Percentiles rank a stretch among this genome's conserved stretches.
These are phyloP conservation scores for Hemerocallis citrina DNA, from an alignment of 106 monocot species.

Conservation along the genomic window DNA sequence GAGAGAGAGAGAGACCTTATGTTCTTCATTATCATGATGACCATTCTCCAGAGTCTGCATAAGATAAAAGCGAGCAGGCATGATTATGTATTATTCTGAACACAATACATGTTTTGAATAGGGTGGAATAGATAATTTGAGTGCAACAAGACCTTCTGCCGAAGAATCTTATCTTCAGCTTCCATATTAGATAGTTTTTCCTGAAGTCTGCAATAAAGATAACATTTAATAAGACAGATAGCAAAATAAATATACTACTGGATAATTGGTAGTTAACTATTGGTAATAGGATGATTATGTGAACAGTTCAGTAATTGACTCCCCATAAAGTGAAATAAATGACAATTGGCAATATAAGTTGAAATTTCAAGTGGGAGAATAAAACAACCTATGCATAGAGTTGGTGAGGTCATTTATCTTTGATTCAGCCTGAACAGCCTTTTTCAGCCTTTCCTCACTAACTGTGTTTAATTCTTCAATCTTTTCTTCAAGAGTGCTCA, in stretches of 20 bases:
- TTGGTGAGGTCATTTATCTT: slow-evolving; percentile 42
- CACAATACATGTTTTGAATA: slow-evolving; percentile 46
- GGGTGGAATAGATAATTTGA: slow-evolving; percentile 40
- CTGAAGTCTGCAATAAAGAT: slow-evolving; percentile 39
- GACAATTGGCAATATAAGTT: neutral
- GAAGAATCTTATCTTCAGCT: slow-evolving; percentile 70
- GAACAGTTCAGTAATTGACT: neutral
- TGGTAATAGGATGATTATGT: neutral
- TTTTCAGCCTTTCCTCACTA: slow-evolving; percentile 65
- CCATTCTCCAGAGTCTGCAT: slow-evolving; percentile 56
- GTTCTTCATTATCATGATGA: slow-evolving; percentile 27
- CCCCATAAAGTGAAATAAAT: neutral
- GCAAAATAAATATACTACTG: neutral
- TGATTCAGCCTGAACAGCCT: slow-evolving; percentile 56
- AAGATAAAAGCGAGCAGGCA: neutral
- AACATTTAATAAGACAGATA: neutral
- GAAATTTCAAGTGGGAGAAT: slow-evolving; percentile 4
- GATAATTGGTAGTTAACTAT: neutral
- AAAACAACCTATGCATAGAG: slow-evolving; percentile 54
- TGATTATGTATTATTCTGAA: neutral
- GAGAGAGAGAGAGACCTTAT: slow-evolving; percentile 21
- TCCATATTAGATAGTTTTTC: slow-evolving; percentile 63
- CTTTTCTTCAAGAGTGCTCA: slow-evolving; percentile 66
- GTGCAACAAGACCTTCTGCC: slow-evolving; percentile 48
- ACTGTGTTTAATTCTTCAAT: slow-evolving; percentile 64